These are phyloP conservation scores for Croton laevigatus DNA, from an alignment of 441 rosid genomes.

Conservation along the genomic window DNA sequence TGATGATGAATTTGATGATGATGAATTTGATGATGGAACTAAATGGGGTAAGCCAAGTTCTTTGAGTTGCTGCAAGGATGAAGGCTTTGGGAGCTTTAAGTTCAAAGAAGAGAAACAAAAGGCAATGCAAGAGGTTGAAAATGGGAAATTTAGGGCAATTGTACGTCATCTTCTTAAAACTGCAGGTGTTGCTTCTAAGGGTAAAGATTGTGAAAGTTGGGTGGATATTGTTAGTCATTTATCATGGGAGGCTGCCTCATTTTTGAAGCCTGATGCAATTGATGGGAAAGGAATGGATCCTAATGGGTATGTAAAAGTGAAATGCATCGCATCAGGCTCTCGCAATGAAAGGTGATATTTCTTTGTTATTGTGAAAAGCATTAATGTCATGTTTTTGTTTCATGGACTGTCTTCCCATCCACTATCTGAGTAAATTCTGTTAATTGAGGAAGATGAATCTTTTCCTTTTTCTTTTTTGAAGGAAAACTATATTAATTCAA, in stretches of 20 bases:
- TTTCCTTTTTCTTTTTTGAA: neutral
- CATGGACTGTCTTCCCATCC: neutral
- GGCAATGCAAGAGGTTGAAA: constrained; percentile 59
- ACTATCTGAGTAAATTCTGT: neutral
- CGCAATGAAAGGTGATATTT: constrained; percentile 62
- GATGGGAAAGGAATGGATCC: constrained; percentile 63
- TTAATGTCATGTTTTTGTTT: neutral
- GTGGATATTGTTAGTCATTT: constrained; percentile 61
- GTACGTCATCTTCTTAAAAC: constrained; percentile 63
- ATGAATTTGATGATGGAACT: constrained; percentile 71
- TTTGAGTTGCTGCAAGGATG: constrained; percentile 47
- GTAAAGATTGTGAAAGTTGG: constrained; percentile 58
- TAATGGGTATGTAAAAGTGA: constrained; percentile 71
- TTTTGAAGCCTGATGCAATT: constrained; percentile 60
- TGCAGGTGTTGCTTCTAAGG: constrained; percentile 36
- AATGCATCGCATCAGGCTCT: constrained; percentile 88
- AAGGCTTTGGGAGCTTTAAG: constrained; percentile 36
- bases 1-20: too few species aligned
- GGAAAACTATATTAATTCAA: neutral
- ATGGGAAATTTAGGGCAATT: constrained; percentile 63
- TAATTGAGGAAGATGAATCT: neutral
- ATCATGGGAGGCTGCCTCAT: constrained; percentile 92
- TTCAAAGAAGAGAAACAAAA: constrained; percentile 56
- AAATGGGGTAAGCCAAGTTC: constrained; percentile 67
- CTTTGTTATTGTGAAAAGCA: neutral